phyloP scores from a whole-genome alignment of 164 flowering plant genomes.

The Kalanchoe fedtschenkoi region DNA sequence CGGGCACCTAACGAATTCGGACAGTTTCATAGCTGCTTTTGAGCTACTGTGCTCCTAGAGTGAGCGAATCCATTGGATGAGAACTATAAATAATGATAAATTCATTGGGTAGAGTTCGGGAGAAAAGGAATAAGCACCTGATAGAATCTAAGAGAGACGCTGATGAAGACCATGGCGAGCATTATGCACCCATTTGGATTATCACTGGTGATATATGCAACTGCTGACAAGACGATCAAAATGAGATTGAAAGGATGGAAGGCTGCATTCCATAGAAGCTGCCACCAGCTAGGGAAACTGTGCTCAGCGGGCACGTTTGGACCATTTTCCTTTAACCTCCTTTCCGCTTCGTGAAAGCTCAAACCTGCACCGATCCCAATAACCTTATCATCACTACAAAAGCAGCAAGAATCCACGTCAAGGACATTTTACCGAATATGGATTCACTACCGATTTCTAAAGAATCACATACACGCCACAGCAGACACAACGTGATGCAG shows the following conservation, averaged over 20 bases:
- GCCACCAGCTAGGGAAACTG: constrained; percentile 67
- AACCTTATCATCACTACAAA: background rate
- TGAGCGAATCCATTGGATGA: background rate
- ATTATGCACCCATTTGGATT: constrained; percentile 54
- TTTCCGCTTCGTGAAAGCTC: constrained; percentile 67
- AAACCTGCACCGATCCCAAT: constrained; percentile 31
- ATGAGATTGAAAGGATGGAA: constrained; percentile 76
- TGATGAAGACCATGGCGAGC: constrained; percentile 52
- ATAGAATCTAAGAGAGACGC: constrained; percentile 60
- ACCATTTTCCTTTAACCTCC: constrained; percentile 53
- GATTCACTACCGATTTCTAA: too few relatives aligned
- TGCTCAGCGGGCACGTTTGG: constrained; percentile 53
- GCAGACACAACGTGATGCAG: background rate
- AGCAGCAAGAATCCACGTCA: too few relatives aligned
- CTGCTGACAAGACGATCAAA: constrained; percentile 44
- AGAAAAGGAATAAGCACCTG: constrained; percentile 32
- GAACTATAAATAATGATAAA: background rate
- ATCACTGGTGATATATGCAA: constrained; percentile 49
- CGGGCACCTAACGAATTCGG: constrained; percentile 52
- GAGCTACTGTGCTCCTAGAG: constrained; percentile 61
- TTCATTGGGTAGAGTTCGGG: background rate
- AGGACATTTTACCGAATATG: too few relatives aligned
- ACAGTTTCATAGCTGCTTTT: constrained; percentile 70
- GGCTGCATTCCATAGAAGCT: constrained; percentile 60
- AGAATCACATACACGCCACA: background rate